Percentiles rank a stretch among this genome's conserved stretches.
Evolutionary conservation across 805 yeast genomes (phyloP).

Genomic region (Pichia ethanolica): DNA sequence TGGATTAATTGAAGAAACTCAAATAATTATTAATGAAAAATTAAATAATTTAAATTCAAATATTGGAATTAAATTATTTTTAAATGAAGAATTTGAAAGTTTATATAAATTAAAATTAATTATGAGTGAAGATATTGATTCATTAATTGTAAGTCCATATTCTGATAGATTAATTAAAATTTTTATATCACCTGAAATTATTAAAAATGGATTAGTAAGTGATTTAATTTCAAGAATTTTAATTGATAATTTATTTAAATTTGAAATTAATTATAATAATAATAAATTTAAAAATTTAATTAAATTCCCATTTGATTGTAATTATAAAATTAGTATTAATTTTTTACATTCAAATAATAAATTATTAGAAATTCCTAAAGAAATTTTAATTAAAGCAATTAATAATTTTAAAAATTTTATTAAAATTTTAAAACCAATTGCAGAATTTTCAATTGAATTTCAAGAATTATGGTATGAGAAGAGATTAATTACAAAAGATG

Average conservation of each 20-base stretch:
- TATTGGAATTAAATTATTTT: constrained; percentile 30
- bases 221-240: constrained; percentile 32
- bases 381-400: constrained; percentile 31
- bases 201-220: constrained; percentile 25
- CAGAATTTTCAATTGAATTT: constrained; percentile 71
- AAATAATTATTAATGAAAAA: constrained; percentile 28
- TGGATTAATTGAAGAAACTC: constrained; percentile 29
- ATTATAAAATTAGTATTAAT: constrained; percentile 69
- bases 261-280: constrained; percentile 16
- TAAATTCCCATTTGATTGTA: constrained; percentile 52
- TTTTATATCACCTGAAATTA: constrained; percentile 22
- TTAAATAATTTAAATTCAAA: constrained; percentile 2
- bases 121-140: constrained; percentile 19
- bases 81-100: not conserved
- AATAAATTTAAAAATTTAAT: constrained; percentile 16
- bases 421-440: constrained; percentile 39
- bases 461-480: constrained; percentile 67
- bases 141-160: constrained; percentile 31
- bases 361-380: constrained; percentile 70
- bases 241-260: constrained; percentile 31
- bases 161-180: constrained; percentile 29
- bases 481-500: constrained; percentile 21
- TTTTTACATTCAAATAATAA: constrained; percentile 63
- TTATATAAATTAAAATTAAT: constrained; percentile 20
- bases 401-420: constrained; percentile 47